Evolutionary conservation across 345 rosid genomes (phyloP), one percentile per base, ranked within the genome.

Genomic region (Atalantia buxifolia): DNA sequence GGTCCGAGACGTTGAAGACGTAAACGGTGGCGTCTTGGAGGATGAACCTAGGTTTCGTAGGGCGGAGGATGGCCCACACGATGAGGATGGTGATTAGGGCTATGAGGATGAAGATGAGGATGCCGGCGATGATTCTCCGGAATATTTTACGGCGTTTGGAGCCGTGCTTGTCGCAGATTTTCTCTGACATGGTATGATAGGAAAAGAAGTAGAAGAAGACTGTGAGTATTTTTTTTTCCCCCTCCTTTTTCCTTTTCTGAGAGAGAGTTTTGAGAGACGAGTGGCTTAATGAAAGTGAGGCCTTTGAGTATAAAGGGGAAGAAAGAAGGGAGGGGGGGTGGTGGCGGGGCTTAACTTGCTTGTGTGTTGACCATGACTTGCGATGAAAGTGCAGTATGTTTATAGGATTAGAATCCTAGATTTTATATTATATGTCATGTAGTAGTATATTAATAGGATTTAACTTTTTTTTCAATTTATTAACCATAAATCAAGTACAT

Each of bases 11-110:
- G 90, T 94, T 97, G 92, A 97, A 97, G 84, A 83, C 86, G 82
- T 81, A 90, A 78, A 97, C 93, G 83, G 98, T 97, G 81, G 90
- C 93, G 88, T 97, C 98, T 82, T 93, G 98, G 84, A 97, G 90
- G 84, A 89, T 5, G 90, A 97, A 94, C 1, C 72, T 75, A n/a
- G 98, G 99, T 48, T 97, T 97, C 22, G 78, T 62, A 1, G 99
- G 99, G 24, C 87, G 93, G 80, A 94, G 95, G 74, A 94, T 85
- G 76, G 98, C 98, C 98, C 98, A 97, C 14, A 89, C 69, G 10
- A 97, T 78, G 77, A 97, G 91, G 81, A 94, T 81, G 2, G 84
- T 84, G 77, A 93, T 30, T 2, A 93, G 85, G 71, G 78, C 84
- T 10, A 93, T 31, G 83, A 93, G 81, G 81, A 81, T 60, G 90